Evolutionary conservation across 768 basidiomycete species (phyloP), one percentile per base, ranked within the genome.

Genomic region (Sarcomyxa edulis): DNA sequence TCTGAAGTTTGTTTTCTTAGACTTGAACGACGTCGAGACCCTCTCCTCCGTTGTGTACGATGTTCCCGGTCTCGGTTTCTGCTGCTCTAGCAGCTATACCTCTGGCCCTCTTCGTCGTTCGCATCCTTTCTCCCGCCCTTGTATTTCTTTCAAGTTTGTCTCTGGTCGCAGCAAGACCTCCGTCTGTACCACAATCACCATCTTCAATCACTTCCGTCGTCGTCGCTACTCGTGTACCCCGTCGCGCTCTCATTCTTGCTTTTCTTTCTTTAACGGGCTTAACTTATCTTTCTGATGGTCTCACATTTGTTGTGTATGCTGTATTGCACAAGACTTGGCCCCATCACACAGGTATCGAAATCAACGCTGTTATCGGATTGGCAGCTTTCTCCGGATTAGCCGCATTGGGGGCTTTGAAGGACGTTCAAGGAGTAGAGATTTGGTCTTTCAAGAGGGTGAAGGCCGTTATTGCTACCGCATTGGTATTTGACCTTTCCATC

Each of bases 151-250:
- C 78, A 15, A 65, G 79, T 19, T 51, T 85, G 39, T 80, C 84
- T 42, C 67, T 88, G 29, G 46, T 84, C 43, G 62, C 69, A 35
- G 58, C 68, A 29, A 71, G 66, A 47, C 68, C 74, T 30, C 54
- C 64, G 6, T 53, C 63, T 16, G 9, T 8, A 6, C 73, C 72
- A 1, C 51, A 48, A 26, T 40, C 65, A 15, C 62, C 72, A 23
- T 83, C 81, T 29, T 78, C 77, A 48, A 89, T 91, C 54, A 86
- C 79, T 26, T 63, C 81, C 37, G 86, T 91, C 56, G 77, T 90
- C 60, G 77, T 89, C 54, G 73, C 81, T 39, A 74, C 71, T 40
- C 68, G 73, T 43, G 68, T 81, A 37, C 91, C 92, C 28, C 82
- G 93, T 53, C 78, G 84, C 43, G 72, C 73, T 28, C 60, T 81